phyloP scores from a whole-genome alignment of 108 stramenopile species.

The Fistulifera solaris region DNA sequence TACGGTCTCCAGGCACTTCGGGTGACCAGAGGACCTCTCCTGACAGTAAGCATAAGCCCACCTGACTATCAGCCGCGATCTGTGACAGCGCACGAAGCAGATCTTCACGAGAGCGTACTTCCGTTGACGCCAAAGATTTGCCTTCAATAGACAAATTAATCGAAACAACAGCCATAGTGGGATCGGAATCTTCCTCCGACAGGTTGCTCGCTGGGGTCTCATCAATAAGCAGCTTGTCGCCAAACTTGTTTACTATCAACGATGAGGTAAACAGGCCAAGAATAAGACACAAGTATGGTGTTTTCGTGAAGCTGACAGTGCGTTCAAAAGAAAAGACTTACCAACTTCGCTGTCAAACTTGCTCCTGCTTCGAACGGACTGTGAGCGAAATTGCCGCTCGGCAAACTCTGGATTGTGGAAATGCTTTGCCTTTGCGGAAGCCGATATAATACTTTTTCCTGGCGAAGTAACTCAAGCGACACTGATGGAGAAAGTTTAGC shows the following conservation, averaged over 20 bases:
- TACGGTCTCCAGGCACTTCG: conserved; percentile 22
- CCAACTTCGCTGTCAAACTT: conserved; percentile 55
- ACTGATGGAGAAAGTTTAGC: conserved; percentile 16
- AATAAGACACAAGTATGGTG: background rate
- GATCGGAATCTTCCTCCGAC: conserved; percentile 9
- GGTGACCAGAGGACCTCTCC: conserved; percentile 61
- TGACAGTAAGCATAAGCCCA: conserved; percentile 40
- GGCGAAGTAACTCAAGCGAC: conserved; percentile 47
- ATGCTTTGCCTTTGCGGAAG: conserved; percentile 28
- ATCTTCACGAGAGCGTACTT: conserved; percentile 22
- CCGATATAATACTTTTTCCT: conserved; percentile 43
- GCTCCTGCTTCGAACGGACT: conserved; percentile 38
- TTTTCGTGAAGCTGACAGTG: background rate
- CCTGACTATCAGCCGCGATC: conserved; percentile 44
- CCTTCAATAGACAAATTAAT: conserved; percentile 52
- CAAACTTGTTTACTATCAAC: conserved; percentile 31
- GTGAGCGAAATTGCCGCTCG: conserved; percentile 31
- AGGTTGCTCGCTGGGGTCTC: conserved; percentile 6
- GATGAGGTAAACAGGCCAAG: too few species aligned
- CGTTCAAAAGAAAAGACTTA: conserved; percentile 7
- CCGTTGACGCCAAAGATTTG: conserved; percentile 29
- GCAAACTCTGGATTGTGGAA: conserved; percentile 26
- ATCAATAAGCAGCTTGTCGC: conserved; percentile 13
- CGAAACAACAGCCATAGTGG: conserved; percentile 51
- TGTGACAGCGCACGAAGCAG: conserved; percentile 35